phyloP scores from a whole-genome alignment of 495 filamentous ascomycete species.

The Arthonia radiata region DNA sequence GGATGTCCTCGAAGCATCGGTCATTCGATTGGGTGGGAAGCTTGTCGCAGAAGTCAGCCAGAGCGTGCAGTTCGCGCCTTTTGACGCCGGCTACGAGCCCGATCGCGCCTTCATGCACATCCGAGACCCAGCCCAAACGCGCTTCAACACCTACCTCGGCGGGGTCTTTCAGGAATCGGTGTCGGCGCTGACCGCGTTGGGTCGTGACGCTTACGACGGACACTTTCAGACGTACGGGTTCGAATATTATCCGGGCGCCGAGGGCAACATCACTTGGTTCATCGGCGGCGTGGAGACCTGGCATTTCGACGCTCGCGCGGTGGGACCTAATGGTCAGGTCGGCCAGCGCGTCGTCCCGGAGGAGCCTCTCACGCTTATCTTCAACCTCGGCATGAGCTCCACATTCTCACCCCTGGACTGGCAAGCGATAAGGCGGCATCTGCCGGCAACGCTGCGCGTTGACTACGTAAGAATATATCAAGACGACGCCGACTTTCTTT shows the following conservation, averaged over 20 bases:
- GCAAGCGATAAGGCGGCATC: constrained; percentile 25
- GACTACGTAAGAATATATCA: constrained; percentile 62
- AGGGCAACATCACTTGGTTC: constrained; percentile 10
- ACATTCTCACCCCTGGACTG: constrained; percentile 39
- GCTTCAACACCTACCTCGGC: constrained; percentile 10
- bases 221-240: constrained; percentile 13
- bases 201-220: constrained; percentile 13
- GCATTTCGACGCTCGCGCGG: constrained; percentile 7
- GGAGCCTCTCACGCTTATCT: constrained; percentile 11
- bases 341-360: constrained; percentile 9
- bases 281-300: constrained; percentile 9
- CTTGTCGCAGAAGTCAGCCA: constrained; percentile 31
- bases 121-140: constrained; percentile 6
- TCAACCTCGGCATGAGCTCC: constrained; percentile 15
- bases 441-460: constrained; percentile 46
- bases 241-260: constrained; percentile 9
- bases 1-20: constrained; percentile 12
- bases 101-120: constrained; percentile 20
- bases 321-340: constrained; percentile 13
- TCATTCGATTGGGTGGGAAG: constrained; percentile 6
- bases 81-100: constrained; percentile 55
- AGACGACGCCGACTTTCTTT: constrained; percentile 30
- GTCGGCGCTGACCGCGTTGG: constrained; percentile 10
- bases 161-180: constrained; percentile 12
- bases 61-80: constrained; percentile 48